Evolutionary conservation across 1,284 basidiomycete species (phyloP).

Genomic region (Rhodotorula sp.): DNA sequence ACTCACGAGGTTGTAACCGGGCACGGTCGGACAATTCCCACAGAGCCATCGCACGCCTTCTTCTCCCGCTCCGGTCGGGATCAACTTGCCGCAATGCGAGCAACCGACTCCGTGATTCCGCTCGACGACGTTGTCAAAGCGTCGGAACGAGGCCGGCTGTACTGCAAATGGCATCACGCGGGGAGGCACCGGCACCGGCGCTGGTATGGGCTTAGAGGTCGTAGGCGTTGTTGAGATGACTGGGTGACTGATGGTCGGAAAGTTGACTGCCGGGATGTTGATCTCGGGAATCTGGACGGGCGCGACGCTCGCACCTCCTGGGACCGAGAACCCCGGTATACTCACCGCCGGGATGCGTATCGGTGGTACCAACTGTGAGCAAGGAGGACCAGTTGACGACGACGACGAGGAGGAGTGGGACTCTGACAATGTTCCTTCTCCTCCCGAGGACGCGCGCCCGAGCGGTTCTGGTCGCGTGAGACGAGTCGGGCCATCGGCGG

Average conservation of each 20-base stretch:
- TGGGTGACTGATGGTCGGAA: not conserved
- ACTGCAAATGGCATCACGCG: not conserved
- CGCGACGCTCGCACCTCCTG: no score
- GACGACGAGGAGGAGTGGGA: no score
- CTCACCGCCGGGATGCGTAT: not conserved
- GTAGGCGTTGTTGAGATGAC: not conserved
- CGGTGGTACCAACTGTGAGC: not conserved
- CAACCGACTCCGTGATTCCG: slow-evolving; percentile 10
- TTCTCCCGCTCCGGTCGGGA: not conserved
- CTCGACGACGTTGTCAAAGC: not conserved
- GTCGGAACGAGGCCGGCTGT: not conserved
- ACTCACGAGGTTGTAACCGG: not conserved
- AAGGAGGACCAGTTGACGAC: no score
- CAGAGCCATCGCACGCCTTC: slow-evolving; percentile 3
- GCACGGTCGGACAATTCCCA: slow-evolving; percentile 11
- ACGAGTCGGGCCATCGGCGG: not conserved
- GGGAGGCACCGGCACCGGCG: not conserved
- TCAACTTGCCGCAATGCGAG: not conserved
- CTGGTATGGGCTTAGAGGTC: not conserved
- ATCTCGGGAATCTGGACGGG: not conserved
- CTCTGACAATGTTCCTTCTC: not conserved
- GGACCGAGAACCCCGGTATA: not conserved
- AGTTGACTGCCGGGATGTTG: not conserved
- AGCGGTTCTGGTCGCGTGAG: not conserved
- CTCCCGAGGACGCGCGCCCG: no score